These are phyloP conservation scores for Spergularia marina DNA, from an alignment of 148 eudicot species.

Conservation along the genomic window DNA sequence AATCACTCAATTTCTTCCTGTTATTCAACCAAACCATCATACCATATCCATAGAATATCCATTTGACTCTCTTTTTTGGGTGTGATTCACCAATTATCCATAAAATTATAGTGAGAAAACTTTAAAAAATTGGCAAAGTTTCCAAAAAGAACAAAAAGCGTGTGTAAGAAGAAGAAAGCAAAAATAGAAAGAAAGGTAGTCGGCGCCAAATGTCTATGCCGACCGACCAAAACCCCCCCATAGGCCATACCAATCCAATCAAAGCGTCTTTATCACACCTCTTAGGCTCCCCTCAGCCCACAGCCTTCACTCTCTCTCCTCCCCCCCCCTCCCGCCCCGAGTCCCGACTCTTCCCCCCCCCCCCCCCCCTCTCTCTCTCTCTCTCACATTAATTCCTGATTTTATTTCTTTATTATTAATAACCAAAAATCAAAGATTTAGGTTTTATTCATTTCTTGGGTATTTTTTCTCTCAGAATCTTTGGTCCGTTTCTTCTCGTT, in stretches of 20 bases:
- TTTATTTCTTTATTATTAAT: too few relatives aligned
- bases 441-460: too few relatives aligned
- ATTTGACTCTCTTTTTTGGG: too few relatives aligned
- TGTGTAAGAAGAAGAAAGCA: not conserved
- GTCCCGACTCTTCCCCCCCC: too few relatives aligned
- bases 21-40: too few relatives aligned
- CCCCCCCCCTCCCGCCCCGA: not conserved
- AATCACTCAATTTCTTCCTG: too few relatives aligned
- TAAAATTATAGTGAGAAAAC: not conserved
- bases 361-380: constrained; percentile 9
- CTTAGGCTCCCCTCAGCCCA: not conserved
- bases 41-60: too few relatives aligned
- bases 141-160: not conserved
- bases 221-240: constrained; percentile 14
- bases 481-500: too few relatives aligned
- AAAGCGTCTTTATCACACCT: constrained; percentile 30
- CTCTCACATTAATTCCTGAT: not conserved
- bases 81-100: too few relatives aligned
- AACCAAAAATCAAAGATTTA: too few relatives aligned
- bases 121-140: not conserved
- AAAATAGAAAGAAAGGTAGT: constrained; percentile 17
- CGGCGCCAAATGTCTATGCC: constrained; percentile 61
- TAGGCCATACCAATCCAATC: constrained; percentile 24
- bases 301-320: not conserved
- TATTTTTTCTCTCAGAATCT: too few relatives aligned